These are phyloP conservation scores for Diaporthe destruens DNA, from an alignment of 2,329 filamentous ascomycete genomes.

Conservation along the genomic window DNA sequence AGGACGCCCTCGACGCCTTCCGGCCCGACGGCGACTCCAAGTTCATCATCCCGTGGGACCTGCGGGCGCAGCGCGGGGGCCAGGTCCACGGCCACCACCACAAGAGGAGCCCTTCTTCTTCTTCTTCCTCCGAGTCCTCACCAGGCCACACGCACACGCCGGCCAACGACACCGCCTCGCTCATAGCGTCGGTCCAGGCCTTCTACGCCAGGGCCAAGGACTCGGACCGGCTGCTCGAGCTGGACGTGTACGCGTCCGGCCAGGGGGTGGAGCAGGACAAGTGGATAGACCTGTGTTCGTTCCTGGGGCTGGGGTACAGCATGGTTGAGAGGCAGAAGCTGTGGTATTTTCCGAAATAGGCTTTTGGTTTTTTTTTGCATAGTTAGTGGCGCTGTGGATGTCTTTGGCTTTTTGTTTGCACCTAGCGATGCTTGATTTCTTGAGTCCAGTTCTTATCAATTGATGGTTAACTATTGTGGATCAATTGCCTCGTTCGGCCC, in stretches of 20 bases:
- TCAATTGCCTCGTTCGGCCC: neutral
- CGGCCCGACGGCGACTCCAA: constrained; percentile 24
- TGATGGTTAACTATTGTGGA: too few relatives aligned
- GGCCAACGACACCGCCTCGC: neutral
- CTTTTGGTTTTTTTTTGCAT: neutral
- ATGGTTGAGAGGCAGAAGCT: constrained; percentile 29
- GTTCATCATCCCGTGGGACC: constrained; percentile 31
- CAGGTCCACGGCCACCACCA: constrained; percentile 3
- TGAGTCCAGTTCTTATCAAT: neutral
- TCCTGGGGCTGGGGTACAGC: constrained; percentile 21
- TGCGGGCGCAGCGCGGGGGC: neutral
- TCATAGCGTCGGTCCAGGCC: constrained; percentile 2
- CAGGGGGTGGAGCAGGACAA: constrained; percentile 30
- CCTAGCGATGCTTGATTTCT: neutral
- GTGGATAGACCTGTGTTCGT: constrained; percentile 31
- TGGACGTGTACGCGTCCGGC: constrained; percentile 28
- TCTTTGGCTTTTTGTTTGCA: neutral
- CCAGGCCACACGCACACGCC: accelerated
- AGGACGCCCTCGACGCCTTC: constrained; percentile 23
- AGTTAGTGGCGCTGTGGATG: neutral
- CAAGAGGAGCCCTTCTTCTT: neutral
- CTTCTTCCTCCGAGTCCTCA: neutral
- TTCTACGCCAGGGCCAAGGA: constrained; percentile 5
- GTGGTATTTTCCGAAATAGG: constrained; percentile 31
- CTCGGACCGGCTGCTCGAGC: constrained; percentile 14